Conservation (phyloP, 2,329 filamentous ascomycete genomes). For the Monosporascus sp. region DNA sequence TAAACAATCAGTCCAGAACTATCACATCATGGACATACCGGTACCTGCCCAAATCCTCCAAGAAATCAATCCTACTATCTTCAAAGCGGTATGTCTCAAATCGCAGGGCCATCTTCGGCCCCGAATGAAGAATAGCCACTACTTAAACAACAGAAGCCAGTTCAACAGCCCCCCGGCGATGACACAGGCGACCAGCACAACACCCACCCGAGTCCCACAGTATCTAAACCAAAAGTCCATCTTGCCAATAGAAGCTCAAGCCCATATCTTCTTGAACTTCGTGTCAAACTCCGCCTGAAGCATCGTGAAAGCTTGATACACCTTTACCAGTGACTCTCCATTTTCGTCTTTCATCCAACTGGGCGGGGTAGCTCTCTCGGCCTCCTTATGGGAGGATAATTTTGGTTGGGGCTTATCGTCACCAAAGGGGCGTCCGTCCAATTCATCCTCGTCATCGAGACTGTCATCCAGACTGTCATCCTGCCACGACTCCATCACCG, state of each 20-base stretch:
- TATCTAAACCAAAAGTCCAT: no score
- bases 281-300: conserved; percentile 56
- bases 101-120: conserved; percentile 62
- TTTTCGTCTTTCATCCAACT: conserved; percentile 26
- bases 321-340: conserved; percentile 45
- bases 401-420: not conserved
- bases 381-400: not conserved
- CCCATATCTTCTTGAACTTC: conserved; percentile 60
- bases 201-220: no score
- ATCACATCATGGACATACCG: conserved; percentile 22
- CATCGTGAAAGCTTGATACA: conserved; percentile 54
- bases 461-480: conserved; percentile 30
- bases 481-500: conserved; percentile 48
- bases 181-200: no score
- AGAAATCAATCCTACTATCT: conserved; percentile 89
- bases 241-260: conserved; percentile 30
- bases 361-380: not conserved
- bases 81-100: conserved; percentile 88
- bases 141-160: no score
- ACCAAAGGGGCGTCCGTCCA: not conserved
- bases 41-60: conserved; percentile 81
- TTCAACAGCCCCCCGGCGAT: no score
- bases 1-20: conserved; percentile 5
- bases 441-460: conserved; percentile 25
- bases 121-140: no score